These are phyloP conservation scores for Saturnispora saitoi DNA, from an alignment of 805 yeast genomes.

Conservation along the genomic window DNA sequence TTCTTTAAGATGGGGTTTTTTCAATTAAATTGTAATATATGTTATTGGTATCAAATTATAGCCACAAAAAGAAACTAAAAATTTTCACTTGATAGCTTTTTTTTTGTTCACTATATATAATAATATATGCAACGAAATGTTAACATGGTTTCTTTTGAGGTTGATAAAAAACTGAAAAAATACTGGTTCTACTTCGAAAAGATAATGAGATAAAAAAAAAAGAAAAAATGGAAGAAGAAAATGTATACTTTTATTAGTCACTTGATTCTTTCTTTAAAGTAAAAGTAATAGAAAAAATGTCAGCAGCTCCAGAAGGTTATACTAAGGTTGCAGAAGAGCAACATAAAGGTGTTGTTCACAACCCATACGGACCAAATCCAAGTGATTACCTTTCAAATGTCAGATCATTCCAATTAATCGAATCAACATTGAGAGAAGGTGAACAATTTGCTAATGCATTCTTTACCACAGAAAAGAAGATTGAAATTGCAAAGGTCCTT, in stretches of 20 bases:
- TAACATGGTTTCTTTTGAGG: no score
- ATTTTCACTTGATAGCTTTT: no score
- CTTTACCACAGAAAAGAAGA: conserved; percentile 88
- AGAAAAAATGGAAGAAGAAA: no score
- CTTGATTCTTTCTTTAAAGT: background rate
- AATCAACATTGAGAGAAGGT: conserved; percentile 95
- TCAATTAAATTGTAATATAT: no score
- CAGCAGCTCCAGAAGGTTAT: conserved; percentile 18
- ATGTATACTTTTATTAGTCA: background rate
- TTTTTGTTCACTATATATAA: no score
- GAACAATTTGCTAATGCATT: conserved; percentile 98
- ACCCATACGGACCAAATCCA: conserved; percentile 93
- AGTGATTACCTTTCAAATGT: conserved; percentile 88
- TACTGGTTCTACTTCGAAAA: no score
- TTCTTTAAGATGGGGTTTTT: no score
- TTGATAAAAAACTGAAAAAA: no score
- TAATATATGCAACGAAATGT: no score
- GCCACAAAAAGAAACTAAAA: no score
- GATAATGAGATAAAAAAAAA: no score
- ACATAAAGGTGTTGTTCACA: conserved; percentile 27
- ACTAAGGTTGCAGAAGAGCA: conserved; percentile 41
- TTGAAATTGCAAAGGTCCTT: conserved; percentile 92
- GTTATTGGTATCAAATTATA: no score
- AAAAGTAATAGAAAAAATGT: background rate
- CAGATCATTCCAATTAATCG: conserved; percentile 80